Conservation (phyloP, 78 protist genomes). For the Dictyostelium citrinum region DNA sequence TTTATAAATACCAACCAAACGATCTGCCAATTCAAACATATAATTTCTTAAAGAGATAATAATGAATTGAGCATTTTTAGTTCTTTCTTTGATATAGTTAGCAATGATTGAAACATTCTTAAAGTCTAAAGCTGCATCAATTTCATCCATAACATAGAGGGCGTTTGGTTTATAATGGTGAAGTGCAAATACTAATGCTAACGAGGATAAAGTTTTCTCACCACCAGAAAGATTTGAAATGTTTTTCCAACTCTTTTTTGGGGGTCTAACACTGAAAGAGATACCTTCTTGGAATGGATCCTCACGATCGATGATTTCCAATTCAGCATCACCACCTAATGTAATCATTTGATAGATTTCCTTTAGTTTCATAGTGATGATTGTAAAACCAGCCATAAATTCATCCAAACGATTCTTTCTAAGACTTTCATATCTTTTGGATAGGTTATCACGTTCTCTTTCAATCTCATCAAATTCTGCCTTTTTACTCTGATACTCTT, state of each 20-base stretch:
- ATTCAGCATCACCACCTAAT: conserved; percentile 99
- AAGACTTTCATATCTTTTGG: conserved; percentile 72
- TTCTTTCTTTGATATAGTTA: conserved; percentile 98
- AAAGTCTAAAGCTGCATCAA: conserved; percentile 99
- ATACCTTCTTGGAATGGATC: conserved; percentile 99
- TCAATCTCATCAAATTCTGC: conserved; percentile 83
- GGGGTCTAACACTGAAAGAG: conserved; percentile 98
- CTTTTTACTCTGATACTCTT: conserved; percentile 57
- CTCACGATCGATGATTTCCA: conserved; percentile 97
- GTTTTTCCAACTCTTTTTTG: conserved; percentile 99
- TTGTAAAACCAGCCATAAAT: conserved; percentile 97
- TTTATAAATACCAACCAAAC: conserved; percentile 99
- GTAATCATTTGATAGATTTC: conserved; percentile 97
- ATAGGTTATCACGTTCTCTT: conserved; percentile 69
- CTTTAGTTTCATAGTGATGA: conserved; percentile 94
- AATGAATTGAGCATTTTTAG: conserved; percentile 99
- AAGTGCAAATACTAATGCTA: conserved; percentile 99
- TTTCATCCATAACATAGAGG: conserved; percentile 99
- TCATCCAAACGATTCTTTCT: conserved; percentile 93
- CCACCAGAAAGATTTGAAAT: conserved; percentile 99
- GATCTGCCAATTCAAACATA: conserved; percentile 99
- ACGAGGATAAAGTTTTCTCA: conserved; percentile 99
- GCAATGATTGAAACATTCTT: conserved; percentile 96
- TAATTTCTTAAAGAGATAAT: conserved; percentile 98
- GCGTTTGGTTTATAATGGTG: conserved; percentile 99